These are phyloP conservation scores for Tubosaeta sp. DNA, from an alignment of 768 basidiomycete genomes.

Conservation along the genomic window DNA sequence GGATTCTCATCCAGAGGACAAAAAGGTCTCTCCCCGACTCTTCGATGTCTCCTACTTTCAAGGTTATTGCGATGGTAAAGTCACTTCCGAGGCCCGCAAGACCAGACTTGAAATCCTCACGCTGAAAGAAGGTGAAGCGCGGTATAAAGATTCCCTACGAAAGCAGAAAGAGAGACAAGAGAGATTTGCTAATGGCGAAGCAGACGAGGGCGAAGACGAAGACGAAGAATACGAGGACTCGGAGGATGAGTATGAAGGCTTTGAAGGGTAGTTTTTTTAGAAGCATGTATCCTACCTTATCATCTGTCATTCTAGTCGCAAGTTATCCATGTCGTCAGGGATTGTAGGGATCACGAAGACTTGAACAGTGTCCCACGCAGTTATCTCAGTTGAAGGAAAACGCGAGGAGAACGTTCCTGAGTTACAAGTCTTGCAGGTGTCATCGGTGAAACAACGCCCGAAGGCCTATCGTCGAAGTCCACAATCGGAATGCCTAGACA, in stretches of 20 bases:
- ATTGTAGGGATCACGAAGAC: not conserved
- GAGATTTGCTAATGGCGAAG: slow-evolving; percentile 8
- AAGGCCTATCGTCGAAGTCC: not conserved
- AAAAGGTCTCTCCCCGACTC: slow-evolving; percentile 16
- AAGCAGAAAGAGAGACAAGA: slow-evolving; percentile 2
- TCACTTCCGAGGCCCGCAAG: slow-evolving; percentile 19
- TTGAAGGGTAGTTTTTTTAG: not conserved
- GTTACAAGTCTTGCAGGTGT: not conserved
- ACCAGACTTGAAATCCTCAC: slow-evolving; percentile 22
- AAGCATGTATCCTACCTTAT: not conserved
- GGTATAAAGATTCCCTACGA: slow-evolving; percentile 1
- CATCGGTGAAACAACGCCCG: not conserved
- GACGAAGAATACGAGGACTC: slow-evolving; percentile 12
- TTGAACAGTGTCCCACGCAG: not conserved
- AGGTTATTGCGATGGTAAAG: slow-evolving; percentile 21
- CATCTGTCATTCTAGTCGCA: not conserved
- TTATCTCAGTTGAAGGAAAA: not conserved
- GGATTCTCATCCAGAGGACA: slow-evolving; percentile 24
- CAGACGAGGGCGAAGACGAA: slow-evolving; percentile 12
- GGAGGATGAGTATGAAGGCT: slow-evolving; percentile 1
- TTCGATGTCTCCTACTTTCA: slow-evolving; percentile 21
- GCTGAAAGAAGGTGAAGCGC: slow-evolving; percentile 13
- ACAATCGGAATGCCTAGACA: not conserved
- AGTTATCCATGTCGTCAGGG: not conserved
- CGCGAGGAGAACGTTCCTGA: not conserved